A percentile compares a stretch with the other conserved stretches of the same genome.
Evolutionary conservation across 768 basidiomycete species (phyloP).

Genomic region (Suillus subalutaceus): DNA sequence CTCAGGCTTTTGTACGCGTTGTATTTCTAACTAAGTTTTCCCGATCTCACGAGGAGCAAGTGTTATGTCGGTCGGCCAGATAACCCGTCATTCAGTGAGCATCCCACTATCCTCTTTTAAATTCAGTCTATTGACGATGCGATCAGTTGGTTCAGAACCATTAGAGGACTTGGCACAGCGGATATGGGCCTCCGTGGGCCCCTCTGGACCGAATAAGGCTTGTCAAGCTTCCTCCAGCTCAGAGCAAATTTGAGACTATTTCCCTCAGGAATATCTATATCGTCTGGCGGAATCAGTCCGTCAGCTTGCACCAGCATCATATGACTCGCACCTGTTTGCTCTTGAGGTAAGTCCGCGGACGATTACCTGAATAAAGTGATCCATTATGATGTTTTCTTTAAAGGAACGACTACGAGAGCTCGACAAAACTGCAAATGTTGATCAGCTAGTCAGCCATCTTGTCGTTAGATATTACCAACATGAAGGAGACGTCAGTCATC

Average conservation of each 20-base stretch:
- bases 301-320: constrained; percentile 71
- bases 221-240: neutral
- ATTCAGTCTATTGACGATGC: neutral
- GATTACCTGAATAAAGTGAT: neutral
- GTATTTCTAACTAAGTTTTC: neutral
- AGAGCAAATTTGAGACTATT: neutral
- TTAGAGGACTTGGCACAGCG: constrained; percentile 64
- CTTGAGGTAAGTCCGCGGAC: constrained; percentile 58
- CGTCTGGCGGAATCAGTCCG: constrained; percentile 72
- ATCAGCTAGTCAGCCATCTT: neutral
- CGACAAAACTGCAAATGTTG: neutral
- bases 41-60: constrained; percentile 33
- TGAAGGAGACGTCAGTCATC: neutral
- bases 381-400: neutral
- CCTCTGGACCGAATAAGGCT: constrained; percentile 91
- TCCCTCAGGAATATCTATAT: constrained; percentile 81
- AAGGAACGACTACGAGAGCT: neutral
- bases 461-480: no score
- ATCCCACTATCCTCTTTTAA: neutral
- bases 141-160: constrained; percentile 79
- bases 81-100: constrained; percentile 86
- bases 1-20: constrained; percentile 57
- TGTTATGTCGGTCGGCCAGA: constrained; percentile 88
- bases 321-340: constrained; percentile 75
- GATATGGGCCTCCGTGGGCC: constrained; percentile 79